Conservation (phyloP, 768 basidiomycete species). For the Hericium alpestre region DNA sequence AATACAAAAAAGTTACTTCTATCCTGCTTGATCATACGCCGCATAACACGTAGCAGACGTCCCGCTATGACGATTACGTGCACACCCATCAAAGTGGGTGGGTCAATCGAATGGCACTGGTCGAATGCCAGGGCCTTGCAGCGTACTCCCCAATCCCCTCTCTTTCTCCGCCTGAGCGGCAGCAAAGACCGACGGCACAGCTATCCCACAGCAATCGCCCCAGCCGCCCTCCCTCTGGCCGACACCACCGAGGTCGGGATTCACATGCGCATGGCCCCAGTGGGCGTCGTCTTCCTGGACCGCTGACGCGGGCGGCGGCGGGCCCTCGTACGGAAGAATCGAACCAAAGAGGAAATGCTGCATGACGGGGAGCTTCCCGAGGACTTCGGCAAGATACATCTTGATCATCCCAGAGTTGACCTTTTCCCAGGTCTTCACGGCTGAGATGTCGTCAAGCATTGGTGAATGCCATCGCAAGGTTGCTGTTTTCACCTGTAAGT, state of each 20-base stretch:
- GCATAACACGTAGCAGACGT: too few relatives aligned
- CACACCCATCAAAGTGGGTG: too few relatives aligned
- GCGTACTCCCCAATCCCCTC: slow-evolving; percentile 24
- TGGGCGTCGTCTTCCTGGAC: slow-evolving; percentile 28
- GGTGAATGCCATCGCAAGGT: slow-evolving; percentile 97
- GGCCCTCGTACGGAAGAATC: slow-evolving; percentile 59
- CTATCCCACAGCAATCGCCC: slow-evolving; percentile 90
- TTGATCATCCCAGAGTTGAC: slow-evolving; percentile 95
- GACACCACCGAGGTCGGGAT: slow-evolving; percentile 29
- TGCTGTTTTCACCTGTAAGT: slow-evolving; percentile 78
- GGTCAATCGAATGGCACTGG: slow-evolving; percentile 71
- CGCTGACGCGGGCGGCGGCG: slow-evolving; percentile 27
- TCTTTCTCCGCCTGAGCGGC: slow-evolving; percentile 42
- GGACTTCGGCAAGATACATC: slow-evolving; percentile 94
- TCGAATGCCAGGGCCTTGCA: slow-evolving; percentile 54
- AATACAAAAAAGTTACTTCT: too few relatives aligned
- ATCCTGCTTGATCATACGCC: too few relatives aligned
- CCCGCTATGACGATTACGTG: too few relatives aligned
- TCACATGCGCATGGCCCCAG: slow-evolving; percentile 40
- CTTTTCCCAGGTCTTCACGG: slow-evolving; percentile 92
- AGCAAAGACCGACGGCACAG: slow-evolving; percentile 72
- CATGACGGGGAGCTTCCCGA: slow-evolving; percentile 89
- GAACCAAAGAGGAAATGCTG: slow-evolving; percentile 95
- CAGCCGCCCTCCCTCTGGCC: slow-evolving; percentile 43
- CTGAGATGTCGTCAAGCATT: slow-evolving; percentile 94